phyloP scores from a whole-genome alignment of 495 filamentous ascomycete genomes.

The Penicillium silybi region DNA sequence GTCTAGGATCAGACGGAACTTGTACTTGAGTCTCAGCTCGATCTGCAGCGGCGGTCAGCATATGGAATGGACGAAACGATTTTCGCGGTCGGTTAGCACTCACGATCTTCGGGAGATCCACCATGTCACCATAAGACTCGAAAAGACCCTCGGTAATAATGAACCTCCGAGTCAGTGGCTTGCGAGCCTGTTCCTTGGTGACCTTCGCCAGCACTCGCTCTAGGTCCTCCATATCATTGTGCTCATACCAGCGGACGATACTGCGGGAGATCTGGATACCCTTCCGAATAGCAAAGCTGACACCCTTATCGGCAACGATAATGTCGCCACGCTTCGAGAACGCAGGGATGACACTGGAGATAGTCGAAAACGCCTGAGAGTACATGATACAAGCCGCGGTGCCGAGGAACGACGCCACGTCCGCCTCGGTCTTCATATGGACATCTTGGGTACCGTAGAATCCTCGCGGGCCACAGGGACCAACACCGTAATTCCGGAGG shows the following conservation, averaged over 20 bases:
- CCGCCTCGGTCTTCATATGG: slow-evolving; percentile 92
- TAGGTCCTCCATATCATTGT: slow-evolving; percentile 93
- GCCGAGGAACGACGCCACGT: slow-evolving; percentile 86
- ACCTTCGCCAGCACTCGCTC: slow-evolving; percentile 82
- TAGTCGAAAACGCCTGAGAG: slow-evolving; percentile 91
- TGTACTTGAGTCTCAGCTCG: slow-evolving; percentile 89
- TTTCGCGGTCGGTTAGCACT: slow-evolving; percentile 21
- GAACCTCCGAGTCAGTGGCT: slow-evolving; percentile 87
- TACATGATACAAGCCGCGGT: slow-evolving; percentile 88
- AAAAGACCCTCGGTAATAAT: slow-evolving; percentile 96
- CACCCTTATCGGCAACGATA: slow-evolving; percentile 93
- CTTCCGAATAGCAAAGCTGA: slow-evolving; percentile 91
- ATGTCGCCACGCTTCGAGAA: slow-evolving; percentile 97
- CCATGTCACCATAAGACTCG: slow-evolving; percentile 83
- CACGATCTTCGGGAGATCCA: slow-evolving; percentile 80
- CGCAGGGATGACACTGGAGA: slow-evolving; percentile 88
- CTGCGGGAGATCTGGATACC: slow-evolving; percentile 90
- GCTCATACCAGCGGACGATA: slow-evolving; percentile 88
- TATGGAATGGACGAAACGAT: not conserved
- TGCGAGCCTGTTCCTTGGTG: slow-evolving; percentile 78
- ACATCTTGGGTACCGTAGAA: slow-evolving; percentile 99
- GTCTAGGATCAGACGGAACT: slow-evolving; percentile 95
- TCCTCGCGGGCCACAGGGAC: slow-evolving; percentile 90
- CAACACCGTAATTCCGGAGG: slow-evolving; percentile 90
- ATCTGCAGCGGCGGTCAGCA: slow-evolving; percentile 46